Conservation (phyloP, 2,329 filamentous ascomycete species). For the Aureobasidium sp. region DNA sequence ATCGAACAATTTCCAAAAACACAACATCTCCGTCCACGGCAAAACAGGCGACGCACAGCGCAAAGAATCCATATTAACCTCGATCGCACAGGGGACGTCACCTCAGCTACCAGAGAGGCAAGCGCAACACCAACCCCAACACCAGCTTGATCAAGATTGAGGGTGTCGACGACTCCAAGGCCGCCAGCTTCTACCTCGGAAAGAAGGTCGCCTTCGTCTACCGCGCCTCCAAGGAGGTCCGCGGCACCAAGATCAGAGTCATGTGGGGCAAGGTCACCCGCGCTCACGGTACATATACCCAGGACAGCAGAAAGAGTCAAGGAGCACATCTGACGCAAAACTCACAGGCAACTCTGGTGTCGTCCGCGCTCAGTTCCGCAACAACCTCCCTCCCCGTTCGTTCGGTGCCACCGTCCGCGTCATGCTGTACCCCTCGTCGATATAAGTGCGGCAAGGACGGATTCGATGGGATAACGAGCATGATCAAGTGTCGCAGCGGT, state of each 20-base stretch:
- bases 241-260: constrained; percentile 94
- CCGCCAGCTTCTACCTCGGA: constrained; percentile 93
- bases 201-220: constrained; percentile 99
- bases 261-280: constrained; percentile 99
- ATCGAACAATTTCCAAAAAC: background rate
- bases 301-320: constrained; percentile 15
- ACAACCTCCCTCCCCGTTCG: constrained; percentile 91
- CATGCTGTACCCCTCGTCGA: constrained; percentile 37
- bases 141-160: constrained; percentile 91
- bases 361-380: constrained; percentile 93
- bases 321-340: constrained; percentile 20
- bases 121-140: constrained; percentile 82
- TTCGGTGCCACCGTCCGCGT: constrained; percentile 60
- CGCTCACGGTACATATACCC: constrained; percentile 66
- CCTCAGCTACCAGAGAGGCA: constrained; percentile 94
- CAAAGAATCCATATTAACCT: constrained; percentile 17
- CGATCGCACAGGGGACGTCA: constrained; percentile 72
- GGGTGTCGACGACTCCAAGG: constrained; percentile 85
- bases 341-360: constrained; percentile 85
- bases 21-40: background rate
- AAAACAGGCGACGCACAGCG: background rate
- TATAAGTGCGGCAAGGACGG: constrained; percentile 24
- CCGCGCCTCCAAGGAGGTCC: constrained; percentile 87
- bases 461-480: constrained; percentile 13
- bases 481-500: constrained; percentile 15